phyloP scores from a whole-genome alignment of 768 basidiomycete genomes.

The Termitomyces sp. region DNA sequence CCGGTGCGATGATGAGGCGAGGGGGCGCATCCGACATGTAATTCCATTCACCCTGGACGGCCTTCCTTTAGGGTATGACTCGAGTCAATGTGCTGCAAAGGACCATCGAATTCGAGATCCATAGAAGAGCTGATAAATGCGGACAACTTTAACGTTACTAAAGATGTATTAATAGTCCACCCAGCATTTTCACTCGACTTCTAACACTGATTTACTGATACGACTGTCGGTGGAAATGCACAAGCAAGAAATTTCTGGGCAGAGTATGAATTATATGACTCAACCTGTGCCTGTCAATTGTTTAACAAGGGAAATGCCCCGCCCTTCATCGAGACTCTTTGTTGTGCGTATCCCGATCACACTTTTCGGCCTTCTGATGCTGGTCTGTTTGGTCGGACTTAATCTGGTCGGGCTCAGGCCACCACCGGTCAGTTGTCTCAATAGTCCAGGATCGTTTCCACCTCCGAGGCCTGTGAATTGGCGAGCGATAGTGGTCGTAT shows the following conservation, averaged over 20 bases:
- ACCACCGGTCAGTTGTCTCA: slow-evolving; percentile 63
- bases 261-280: not conserved
- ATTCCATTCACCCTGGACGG: too few relatives aligned
- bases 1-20: too few relatives aligned
- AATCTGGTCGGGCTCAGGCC: slow-evolving; percentile 57
- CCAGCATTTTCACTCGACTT: not conserved
- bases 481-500: slow-evolving; percentile 66
- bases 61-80: too few relatives aligned
- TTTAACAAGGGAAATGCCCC: slow-evolving; percentile 71
- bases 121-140: not conserved
- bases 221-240: slow-evolving; percentile 1
- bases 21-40: too few relatives aligned
- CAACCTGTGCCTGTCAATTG: slow-evolving; percentile 63
- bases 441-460: slow-evolving; percentile 32
- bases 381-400: slow-evolving; percentile 71
- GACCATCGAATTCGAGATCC: too few relatives aligned
- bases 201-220: not conserved
- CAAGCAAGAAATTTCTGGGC: not conserved
- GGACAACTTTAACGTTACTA: not conserved
- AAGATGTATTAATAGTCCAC: not conserved
- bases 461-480: slow-evolving; percentile 65
- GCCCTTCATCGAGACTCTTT: slow-evolving; percentile 63
- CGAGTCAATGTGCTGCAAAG: too few relatives aligned
- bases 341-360: slow-evolving; percentile 64
- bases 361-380: slow-evolving; percentile 58